A percentile compares a stretch with the other conserved stretches of the same genome.
phyloP scores from a whole-genome alignment of 225 moss, liverwort and hornwort species.

The Bryum argenteum region DNA sequence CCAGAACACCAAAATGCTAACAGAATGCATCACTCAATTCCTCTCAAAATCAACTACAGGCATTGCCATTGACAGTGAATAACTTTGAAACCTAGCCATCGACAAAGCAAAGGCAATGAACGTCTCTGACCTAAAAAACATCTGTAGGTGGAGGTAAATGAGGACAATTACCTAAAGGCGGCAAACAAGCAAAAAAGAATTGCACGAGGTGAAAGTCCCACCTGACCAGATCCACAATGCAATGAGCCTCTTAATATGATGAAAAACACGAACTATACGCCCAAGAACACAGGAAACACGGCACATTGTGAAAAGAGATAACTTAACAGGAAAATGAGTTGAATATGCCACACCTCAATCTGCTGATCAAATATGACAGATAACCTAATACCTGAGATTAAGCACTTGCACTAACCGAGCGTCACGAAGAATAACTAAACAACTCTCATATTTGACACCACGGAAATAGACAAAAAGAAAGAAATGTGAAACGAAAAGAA shows the following conservation, averaged over 20 bases:
- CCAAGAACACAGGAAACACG: slow-evolving; percentile 7
- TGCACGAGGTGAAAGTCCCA: slow-evolving; percentile 92
- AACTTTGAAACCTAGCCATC: slow-evolving; percentile 6
- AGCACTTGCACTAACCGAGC: slow-evolving; percentile 3
- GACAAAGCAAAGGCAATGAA: slow-evolving; percentile 5
- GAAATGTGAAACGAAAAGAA: neutral
- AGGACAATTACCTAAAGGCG: slow-evolving; percentile 59
- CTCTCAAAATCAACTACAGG: neutral
- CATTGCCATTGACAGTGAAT: neutral
- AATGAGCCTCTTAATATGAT: slow-evolving; percentile 43
- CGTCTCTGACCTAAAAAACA: neutral
- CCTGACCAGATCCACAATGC: slow-evolving; percentile 59
- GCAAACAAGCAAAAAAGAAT: slow-evolving; percentile 77
- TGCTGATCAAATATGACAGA: slow-evolving; percentile 9
- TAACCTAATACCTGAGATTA: slow-evolving; percentile 20
- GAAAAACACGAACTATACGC: neutral
- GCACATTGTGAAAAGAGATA: slow-evolving; percentile 7
- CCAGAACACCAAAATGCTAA: slow-evolving; percentile 1
- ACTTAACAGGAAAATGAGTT: neutral
- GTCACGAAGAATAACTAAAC: neutral
- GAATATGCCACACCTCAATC: neutral
- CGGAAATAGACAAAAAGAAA: neutral
- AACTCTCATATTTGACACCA: slow-evolving; percentile 10
- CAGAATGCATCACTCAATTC: neutral
- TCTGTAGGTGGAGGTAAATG: neutral